Conservation (phyloP, 805 yeast species). For the Hemisphaericaspora nanyangensis region DNA sequence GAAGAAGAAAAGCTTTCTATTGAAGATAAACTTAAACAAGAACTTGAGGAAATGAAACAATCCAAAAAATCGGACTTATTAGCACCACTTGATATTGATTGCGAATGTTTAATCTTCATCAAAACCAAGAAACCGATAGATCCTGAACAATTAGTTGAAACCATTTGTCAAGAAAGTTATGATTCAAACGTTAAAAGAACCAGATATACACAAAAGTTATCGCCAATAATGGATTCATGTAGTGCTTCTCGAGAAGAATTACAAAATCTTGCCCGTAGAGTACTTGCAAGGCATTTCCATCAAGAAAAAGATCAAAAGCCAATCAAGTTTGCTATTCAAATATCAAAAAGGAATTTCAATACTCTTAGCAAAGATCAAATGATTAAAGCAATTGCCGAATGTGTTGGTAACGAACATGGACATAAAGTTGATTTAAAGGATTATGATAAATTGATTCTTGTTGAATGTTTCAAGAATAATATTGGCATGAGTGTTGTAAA, state of each 20-base stretch:
- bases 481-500: constrained; percentile 84
- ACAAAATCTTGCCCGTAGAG: constrained; percentile 50
- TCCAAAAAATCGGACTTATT: constrained; percentile 39
- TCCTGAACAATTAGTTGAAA: constrained; percentile 68
- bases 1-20: constrained; percentile 44
- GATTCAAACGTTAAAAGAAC: constrained; percentile 54
- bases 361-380: constrained; percentile 68
- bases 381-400: constrained; percentile 65
- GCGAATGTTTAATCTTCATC: constrained; percentile 83
- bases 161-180: constrained; percentile 58
- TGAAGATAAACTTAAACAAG: constrained; percentile 73
- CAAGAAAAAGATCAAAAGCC: constrained; percentile 35
- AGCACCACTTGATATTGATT: constrained; percentile 59
- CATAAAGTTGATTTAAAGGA: constrained; percentile 78
- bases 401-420: constrained; percentile 64
- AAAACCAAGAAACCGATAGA: constrained; percentile 75
- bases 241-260: constrained; percentile 70
- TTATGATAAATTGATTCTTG: constrained; percentile 72
- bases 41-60: constrained; percentile 59
- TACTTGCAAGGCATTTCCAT: constrained; percentile 71
- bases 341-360: constrained; percentile 75
- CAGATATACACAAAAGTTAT: constrained; percentile 70
- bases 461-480: constrained; percentile 85
- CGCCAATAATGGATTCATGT: constrained; percentile 76
- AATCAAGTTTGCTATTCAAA: constrained; percentile 71